A percentile compares a stretch with the other conserved stretches of the same genome.
These are phyloP conservation scores for Trametes pubescens DNA, from an alignment of 1,284 basidiomycete species.

Conservation along the genomic window DNA sequence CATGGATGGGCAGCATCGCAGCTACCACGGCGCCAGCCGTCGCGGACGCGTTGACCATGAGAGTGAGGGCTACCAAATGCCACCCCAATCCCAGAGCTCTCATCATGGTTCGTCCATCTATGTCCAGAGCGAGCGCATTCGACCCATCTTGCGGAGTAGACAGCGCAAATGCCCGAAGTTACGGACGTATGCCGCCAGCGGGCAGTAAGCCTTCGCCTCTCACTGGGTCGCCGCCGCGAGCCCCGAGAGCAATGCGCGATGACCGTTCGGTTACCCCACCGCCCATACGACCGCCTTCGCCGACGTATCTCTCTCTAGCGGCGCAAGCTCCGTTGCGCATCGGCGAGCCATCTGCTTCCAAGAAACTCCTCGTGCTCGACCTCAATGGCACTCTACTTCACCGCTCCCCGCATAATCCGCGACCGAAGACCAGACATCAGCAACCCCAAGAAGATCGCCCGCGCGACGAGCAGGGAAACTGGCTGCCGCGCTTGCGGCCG, in stretches of 20 bases:
- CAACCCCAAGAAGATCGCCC: slow-evolving; percentile 19
- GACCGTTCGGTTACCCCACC: slow-evolving; percentile 37
- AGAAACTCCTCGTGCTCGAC: slow-evolving; percentile 83
- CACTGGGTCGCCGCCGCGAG: slow-evolving; percentile 18
- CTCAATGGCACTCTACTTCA: slow-evolving; percentile 86
- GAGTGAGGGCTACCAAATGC: slow-evolving; percentile 26
- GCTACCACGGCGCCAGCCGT: slow-evolving; percentile 1
- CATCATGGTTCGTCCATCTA: slow-evolving; percentile 26
- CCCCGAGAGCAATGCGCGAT: slow-evolving; percentile 18
- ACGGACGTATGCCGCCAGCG: not conserved
- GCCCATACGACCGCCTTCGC: slow-evolving; percentile 38
- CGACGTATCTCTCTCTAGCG: slow-evolving; percentile 41
- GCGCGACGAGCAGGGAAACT: slow-evolving; percentile 23
- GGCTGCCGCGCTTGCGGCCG: slow-evolving; percentile 47
- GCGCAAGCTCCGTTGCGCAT: slow-evolving; percentile 38
- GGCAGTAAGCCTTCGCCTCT: not conserved
- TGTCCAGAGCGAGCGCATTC: slow-evolving; percentile 7
- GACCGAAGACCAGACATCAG: slow-evolving; percentile 34
- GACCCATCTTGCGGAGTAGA: slow-evolving; percentile 21
- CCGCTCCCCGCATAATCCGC: slow-evolving; percentile 54
- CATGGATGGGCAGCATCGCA: slow-evolving; percentile 8
- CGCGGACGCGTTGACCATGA: not conserved
- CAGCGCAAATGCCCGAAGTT: too few species aligned
- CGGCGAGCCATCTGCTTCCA: slow-evolving; percentile 45
- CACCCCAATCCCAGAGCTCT: slow-evolving; percentile 23